Base-by-base conservation (phyloP, 768 basidiomycete species). In the Amanita inopinata region DNA sequence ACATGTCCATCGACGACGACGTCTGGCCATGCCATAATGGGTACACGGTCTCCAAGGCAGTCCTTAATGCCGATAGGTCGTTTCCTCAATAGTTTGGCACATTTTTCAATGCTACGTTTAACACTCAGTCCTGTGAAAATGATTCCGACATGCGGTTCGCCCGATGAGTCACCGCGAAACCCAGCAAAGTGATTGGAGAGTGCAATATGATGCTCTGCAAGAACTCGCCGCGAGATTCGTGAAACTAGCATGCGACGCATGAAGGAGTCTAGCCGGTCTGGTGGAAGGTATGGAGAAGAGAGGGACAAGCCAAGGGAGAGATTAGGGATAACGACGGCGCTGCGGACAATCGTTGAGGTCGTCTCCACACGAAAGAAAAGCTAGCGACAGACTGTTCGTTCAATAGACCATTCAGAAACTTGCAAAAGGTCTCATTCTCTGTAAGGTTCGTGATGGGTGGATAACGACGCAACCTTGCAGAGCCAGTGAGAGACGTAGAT, bases 171-270 rank as follows among this genome's bases (percentile, higher is more conserved):
- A 4, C 56, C 49, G 14, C 58, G 51, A 33, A 56, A 57, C 34
- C 70, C 61, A 48, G 58, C 60, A 45, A 76, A 66, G 19, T 70
- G 73, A 44, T 74, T 69, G 5, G 88, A 83, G 4, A 94, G 67
- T 1, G 87, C 83, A 40, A 92, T 75, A 51, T 94, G 90, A 51
- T 94, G 90, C 56, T 92, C 87, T 3, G 79, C 85, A 17, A 94
- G 71, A 23, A 94, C 91, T 23, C 90, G 78, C 15, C 90, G 74
- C 9, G 89, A 91, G 57, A 92, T 91, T 40, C 90, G 74, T 2
- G 90, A 92, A 37, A 89, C 74, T 7, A 94, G 72, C 90, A 94
- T 94, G 17, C 89, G 78, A 17, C 80, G 75, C 83, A 91, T 88
- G 59, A 91, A 89, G 2, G 84, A 71, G 57, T 92, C 89, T 9